A percentile compares a stretch with the other conserved stretches of the same genome.
phyloP scores from a whole-genome alignment of 225 moss, liverwort and hornwort genomes.

The Anthoceros angustus region DNA sequence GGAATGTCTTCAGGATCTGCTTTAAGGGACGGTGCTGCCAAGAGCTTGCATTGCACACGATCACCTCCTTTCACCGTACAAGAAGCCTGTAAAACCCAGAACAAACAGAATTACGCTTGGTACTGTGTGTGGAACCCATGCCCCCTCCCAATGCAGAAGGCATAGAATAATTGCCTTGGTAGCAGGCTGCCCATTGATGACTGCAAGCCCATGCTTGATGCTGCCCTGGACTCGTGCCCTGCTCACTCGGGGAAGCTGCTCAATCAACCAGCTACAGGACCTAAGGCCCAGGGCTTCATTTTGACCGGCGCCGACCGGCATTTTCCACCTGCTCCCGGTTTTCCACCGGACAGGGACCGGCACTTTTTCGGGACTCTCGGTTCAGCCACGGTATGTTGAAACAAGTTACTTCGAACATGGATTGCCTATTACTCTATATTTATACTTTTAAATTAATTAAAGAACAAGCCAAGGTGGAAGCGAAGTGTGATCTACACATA shows the following conservation, averaged over 20 bases:
- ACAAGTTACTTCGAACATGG: too few relatives aligned
- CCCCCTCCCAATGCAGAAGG: neutral
- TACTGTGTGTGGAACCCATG: neutral
- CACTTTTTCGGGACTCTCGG: too few relatives aligned
- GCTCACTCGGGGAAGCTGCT: conserved; percentile 70
- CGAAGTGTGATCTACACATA: too few relatives aligned
- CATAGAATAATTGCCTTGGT: conserved; percentile 35
- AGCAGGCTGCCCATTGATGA: conserved; percentile 60
- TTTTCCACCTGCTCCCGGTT: too few relatives aligned
- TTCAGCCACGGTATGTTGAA: too few relatives aligned
- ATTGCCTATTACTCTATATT: too few relatives aligned
- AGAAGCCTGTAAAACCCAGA: conserved; percentile 35
- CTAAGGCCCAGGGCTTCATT: too few relatives aligned
- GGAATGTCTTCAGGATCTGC: conserved; percentile 75
- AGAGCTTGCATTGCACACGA: conserved; percentile 57
- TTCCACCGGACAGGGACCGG: too few relatives aligned
- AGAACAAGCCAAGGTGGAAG: too few relatives aligned
- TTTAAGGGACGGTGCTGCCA: conserved; percentile 39
- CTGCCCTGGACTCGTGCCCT: conserved; percentile 85
- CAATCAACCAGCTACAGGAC: conserved; percentile 62
- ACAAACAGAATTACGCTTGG: neutral
- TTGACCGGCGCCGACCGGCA: too few relatives aligned
- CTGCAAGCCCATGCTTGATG: conserved; percentile 64
- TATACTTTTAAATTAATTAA: too few relatives aligned
- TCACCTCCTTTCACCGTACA: conserved; percentile 72